Percentiles rank a stretch among this genome's conserved stretches.
These are phyloP conservation scores for Yarrowia sp. DNA, from an alignment of 805 yeast species.

Conservation along the genomic window DNA sequence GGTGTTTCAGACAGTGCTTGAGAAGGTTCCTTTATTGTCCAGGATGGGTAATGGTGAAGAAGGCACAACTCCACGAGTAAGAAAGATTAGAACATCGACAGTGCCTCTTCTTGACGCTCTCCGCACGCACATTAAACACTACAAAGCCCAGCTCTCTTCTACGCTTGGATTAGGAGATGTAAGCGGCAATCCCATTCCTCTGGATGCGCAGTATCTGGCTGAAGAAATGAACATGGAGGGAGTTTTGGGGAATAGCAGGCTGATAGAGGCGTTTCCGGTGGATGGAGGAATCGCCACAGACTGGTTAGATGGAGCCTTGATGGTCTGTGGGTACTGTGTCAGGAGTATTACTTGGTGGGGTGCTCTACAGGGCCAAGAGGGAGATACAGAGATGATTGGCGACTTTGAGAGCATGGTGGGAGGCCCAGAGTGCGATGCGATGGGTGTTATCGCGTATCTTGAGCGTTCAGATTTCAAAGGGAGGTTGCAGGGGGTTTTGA, in stretches of 20 bases:
- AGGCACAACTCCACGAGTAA: neutral
- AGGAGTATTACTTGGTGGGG: slow-evolving; percentile 4
- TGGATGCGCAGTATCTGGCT: slow-evolving; percentile 30
- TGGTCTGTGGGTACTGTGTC: neutral
- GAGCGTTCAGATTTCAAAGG: no score
- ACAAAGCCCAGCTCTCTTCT: neutral
- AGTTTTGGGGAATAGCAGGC: slow-evolving; percentile 16
- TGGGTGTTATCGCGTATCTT: no score
- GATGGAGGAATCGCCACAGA: neutral
- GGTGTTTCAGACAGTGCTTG: neutral
- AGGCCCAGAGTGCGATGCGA: no score
- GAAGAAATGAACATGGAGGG: slow-evolving; percentile 18
- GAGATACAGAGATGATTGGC: neutral
- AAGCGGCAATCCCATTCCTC: slow-evolving; percentile 5
- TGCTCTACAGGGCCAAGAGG: neutral
- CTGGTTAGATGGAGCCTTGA: neutral
- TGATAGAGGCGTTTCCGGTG: neutral
- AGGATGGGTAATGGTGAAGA: no score
- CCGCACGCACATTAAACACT: neutral
- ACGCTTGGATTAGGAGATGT: slow-evolving; percentile 18
- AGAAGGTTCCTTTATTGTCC: neutral
- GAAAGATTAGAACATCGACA: neutral
- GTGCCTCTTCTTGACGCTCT: slow-evolving; percentile 9
- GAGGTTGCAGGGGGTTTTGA: no score
- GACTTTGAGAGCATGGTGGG: neutral